phyloP scores from a whole-genome alignment of 257 asterid genomes.

The Mentha longifolia region DNA sequence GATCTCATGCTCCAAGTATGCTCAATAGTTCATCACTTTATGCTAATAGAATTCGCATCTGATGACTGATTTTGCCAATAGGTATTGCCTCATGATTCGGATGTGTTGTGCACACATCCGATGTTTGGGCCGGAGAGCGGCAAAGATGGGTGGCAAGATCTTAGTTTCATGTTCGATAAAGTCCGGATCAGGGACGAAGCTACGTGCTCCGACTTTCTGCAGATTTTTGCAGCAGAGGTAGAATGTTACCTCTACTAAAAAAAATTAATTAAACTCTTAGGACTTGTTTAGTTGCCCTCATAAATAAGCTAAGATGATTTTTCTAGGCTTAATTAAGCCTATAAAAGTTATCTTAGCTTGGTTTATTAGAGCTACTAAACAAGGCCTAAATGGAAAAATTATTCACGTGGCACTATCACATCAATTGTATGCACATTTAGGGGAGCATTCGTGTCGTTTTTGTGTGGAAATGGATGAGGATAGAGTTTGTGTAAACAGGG shows the following conservation, averaged over 20 bases:
- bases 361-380: too few relatives aligned
- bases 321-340: too few relatives aligned
- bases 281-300: too few relatives aligned
- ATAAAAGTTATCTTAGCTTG: too few relatives aligned
- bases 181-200: slow-evolving; percentile 66
- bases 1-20: slow-evolving; percentile 69
- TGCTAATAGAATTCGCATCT: neutral
- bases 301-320: too few relatives aligned
- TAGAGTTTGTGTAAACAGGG: slow-evolving; percentile 52
- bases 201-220: slow-evolving; percentile 61
- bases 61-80: slow-evolving; percentile 20
- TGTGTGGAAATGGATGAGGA: too few relatives aligned
- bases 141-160: slow-evolving; percentile 72
- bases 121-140: slow-evolving; percentile 98
- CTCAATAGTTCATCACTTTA: neutral
- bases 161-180: slow-evolving; percentile 71
- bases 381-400: too few relatives aligned
- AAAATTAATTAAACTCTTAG: too few relatives aligned
- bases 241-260: neutral
- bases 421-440: too few relatives aligned
- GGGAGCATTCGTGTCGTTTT: too few relatives aligned
- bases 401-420: too few relatives aligned
- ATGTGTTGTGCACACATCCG: slow-evolving; percentile 90
- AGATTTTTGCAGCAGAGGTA: slow-evolving; percentile 78
- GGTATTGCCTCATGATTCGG: slow-evolving; percentile 78